A percentile compares a stretch with the other conserved stretches of the same genome.
Evolutionary conservation across 148 eudicot genomes (phyloP).

Genomic region (Talinum fruticosum): DNA sequence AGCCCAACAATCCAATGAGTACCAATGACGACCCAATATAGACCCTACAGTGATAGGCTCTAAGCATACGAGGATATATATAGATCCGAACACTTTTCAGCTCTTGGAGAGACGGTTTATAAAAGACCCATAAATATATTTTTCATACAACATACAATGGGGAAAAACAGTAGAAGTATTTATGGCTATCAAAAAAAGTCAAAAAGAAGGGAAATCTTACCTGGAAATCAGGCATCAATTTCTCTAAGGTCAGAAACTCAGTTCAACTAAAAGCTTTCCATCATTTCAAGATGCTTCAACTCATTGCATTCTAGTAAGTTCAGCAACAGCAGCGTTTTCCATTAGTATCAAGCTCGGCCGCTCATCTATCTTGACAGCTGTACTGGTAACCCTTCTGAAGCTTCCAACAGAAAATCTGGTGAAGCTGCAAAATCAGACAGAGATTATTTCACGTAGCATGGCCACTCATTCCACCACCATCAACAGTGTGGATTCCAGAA

Average conservation of each 20-base stretch:
- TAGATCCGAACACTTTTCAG: too few relatives aligned
- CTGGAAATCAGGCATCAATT: neutral
- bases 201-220: neutral
- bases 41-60: neutral
- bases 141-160: neutral
- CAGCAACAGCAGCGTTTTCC: too few relatives aligned
- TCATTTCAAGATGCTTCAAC: neutral
- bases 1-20: neutral
- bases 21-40: neutral
- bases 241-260: neutral
- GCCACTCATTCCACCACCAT: neutral
- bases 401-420: too few relatives aligned
- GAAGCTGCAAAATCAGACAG: too few relatives aligned
- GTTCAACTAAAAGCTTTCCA: neutral
- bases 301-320: too few relatives aligned
- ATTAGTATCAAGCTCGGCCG: too few relatives aligned
- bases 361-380: too few relatives aligned
- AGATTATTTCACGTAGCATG: neutral
- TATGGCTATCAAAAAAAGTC: neutral
- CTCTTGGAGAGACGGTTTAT: neutral
- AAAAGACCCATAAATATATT: neutral
- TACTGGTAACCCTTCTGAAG: too few relatives aligned
- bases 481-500: neutral
- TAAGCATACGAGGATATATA: too few relatives aligned
- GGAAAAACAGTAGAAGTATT: neutral